These are phyloP conservation scores for Termitomyces sp. DNA, from an alignment of 768 basidiomycete species.

Conservation along the genomic window DNA sequence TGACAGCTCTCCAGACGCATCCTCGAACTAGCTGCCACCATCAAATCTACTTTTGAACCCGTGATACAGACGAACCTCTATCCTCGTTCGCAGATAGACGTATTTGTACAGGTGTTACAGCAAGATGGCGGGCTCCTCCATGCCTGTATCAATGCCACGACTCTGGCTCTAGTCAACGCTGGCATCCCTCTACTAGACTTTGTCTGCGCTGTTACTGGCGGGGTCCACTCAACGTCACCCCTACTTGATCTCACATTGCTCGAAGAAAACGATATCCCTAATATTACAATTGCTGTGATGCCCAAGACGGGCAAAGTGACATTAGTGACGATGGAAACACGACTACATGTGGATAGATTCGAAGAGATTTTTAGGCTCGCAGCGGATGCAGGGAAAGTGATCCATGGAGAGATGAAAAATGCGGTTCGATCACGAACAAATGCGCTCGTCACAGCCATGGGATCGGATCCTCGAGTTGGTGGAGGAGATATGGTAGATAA, in stretches of 20 bases:
- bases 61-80: conserved; percentile 88
- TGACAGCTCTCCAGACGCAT: conserved; percentile 53
- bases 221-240: conserved; percentile 75
- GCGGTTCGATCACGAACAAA: conserved; percentile 63
- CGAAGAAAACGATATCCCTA: conserved; percentile 89
- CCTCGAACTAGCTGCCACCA: conserved; percentile 78
- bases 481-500: conserved; percentile 23
- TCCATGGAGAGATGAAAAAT: conserved; percentile 80
- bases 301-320: conserved; percentile 84
- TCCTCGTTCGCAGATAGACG: conserved; percentile 91
- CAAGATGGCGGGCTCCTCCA: conserved; percentile 91
- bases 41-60: conserved; percentile 95
- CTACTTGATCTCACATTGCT: conserved; percentile 83
- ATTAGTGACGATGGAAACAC: conserved; percentile 88
- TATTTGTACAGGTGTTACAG: conserved; percentile 88
- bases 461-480: conserved; percentile 31
- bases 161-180: conserved; percentile 83
- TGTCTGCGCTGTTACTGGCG: conserved; percentile 84
- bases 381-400: conserved; percentile 66
- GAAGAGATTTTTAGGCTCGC: conserved; percentile 83
- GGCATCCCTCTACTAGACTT: conserved; percentile 91
- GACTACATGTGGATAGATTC: conserved; percentile 90
- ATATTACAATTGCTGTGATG: conserved; percentile 85
- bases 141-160: conserved; percentile 92
- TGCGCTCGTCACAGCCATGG: conserved; percentile 59